Evolutionary conservation across 805 yeast genomes (phyloP), one percentile per base, ranked within the genome.

Genomic region (Saccharomycopsis oosterbeekiorum): DNA sequence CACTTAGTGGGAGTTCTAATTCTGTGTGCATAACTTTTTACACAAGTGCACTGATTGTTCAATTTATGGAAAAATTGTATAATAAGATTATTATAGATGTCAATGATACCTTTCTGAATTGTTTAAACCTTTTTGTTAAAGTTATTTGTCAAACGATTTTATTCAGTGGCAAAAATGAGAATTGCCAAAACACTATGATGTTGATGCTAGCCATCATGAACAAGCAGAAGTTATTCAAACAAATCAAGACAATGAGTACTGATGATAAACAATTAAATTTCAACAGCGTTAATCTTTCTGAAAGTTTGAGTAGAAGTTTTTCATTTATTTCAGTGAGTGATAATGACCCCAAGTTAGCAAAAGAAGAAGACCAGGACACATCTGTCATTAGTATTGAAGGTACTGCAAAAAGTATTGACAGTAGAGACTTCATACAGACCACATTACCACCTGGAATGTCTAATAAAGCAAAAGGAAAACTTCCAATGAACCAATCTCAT

Each of bases 381-480:
- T 14, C 43, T 8, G 43, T 11, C 1, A 40, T 42, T n/a, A 58
- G 19, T 26, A 15, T 21, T 11, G 29, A 40, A 54, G 55, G 47
- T n/a, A 40, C 56, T 40, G 53, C 56, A 29, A 57, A 51, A 19
- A 67, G 63, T 11, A 62, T 61, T 3, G 67, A 69, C 29, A 75
- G 69, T n/a, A 73, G 75, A 42, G 78, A 76, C 42, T 71, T 68
- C 4, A 69, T 82, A 42, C 70, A 81, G 59, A 84, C 88, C 5
- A 74, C 70, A 29, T 78, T 76, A 12, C 86, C 86, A 4, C 70
- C 76, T 0, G 89, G 89, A 2, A 83, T 85, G 88, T 81, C 88
- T 0, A 67, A 68, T 17, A 80, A 75, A 57, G 84, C 86, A 1
- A 78, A 76, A 55, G 80, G 81, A 15, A 85, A 85, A 64, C 71